Evolutionary conservation across 345 rosid genomes (phyloP).

Genomic region (Populus pruinosa): DNA sequence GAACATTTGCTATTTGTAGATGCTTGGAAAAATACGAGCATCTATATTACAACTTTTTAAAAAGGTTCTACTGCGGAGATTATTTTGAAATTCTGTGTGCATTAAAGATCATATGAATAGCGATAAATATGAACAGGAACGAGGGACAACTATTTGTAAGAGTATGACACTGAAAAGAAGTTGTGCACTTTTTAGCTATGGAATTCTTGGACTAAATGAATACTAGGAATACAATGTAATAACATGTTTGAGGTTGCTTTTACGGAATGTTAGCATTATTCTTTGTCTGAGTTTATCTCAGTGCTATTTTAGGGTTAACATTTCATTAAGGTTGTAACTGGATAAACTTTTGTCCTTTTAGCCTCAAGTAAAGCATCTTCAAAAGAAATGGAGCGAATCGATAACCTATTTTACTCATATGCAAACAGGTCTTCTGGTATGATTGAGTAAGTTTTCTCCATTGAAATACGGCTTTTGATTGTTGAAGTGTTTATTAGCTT

Average conservation of each 20-base stretch:
- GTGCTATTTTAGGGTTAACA: neutral
- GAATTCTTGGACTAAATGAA: neutral
- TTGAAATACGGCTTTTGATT: constrained; percentile 4
- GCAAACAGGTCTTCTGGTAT: constrained; percentile 67
- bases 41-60: neutral
- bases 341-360: constrained; percentile 23
- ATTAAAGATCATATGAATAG: neutral
- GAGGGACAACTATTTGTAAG: neutral
- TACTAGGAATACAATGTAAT: neutral
- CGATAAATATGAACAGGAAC: neutral
- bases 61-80: neutral
- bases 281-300: neutral
- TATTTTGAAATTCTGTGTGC: neutral
- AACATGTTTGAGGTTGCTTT: neutral
- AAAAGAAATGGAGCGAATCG: constrained; percentile 91
- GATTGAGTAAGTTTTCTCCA: constrained; percentile 73
- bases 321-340: neutral
- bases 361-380: constrained; percentile 86
- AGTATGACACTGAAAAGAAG: neutral
- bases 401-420: constrained; percentile 60
- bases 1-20: neutral
- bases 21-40: neutral
- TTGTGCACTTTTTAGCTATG: neutral
- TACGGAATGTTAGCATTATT: neutral
- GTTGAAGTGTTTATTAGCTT: neutral